Base-by-base conservation (phyloP, 2,329 filamentous ascomycete genomes). In the Botrytis sinoallii region DNA sequence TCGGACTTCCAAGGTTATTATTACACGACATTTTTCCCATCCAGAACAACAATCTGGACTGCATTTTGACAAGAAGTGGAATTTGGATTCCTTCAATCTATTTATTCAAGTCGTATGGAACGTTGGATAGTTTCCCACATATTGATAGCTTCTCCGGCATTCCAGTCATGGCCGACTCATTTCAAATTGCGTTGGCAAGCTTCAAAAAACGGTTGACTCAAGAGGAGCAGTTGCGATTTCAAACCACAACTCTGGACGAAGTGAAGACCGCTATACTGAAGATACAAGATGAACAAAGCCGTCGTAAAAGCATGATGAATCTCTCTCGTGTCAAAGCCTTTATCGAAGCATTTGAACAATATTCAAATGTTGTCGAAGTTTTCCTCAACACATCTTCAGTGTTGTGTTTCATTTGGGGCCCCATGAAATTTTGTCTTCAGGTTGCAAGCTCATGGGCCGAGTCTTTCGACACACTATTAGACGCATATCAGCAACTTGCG, bases 401-500 rank as follows among this genome's bases (percentile, higher is more conserved):
- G 8, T 74, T 84, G 35, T 79, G 79, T 9, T 84, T 83, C 61
- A 73, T 82, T 25, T 82, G 80, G 81, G 81, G 83, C 2, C 83
- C 83, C 0, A 79, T 84, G 71, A 83, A 84, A 70, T 81, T 83
- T 52, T 75, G 83, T 20, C 77, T 84, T 8, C 72, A 78, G 78
- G 79, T 81, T 70, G 79, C 82, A 2, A 80, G 75, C 70, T 81
- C 77, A 20, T 81, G 78, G 73, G 48, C 75, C 2, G 81, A 83
- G 0, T 78, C 78, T 9, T 83, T 84, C 64, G 81, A 84, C 29
- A 76, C 75, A 7, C 60, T 84, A 1, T 74, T 84, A 1, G 80
- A 83, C 60, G 82, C 82, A 0, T 85, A 84, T 74, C 74, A 82
- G 61, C 75, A 79, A 8, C 82, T 85, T 69, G 82, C 82, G 9